phyloP scores from a whole-genome alignment of 75 land plant genomes.

The Pinus albicaulis region DNA sequence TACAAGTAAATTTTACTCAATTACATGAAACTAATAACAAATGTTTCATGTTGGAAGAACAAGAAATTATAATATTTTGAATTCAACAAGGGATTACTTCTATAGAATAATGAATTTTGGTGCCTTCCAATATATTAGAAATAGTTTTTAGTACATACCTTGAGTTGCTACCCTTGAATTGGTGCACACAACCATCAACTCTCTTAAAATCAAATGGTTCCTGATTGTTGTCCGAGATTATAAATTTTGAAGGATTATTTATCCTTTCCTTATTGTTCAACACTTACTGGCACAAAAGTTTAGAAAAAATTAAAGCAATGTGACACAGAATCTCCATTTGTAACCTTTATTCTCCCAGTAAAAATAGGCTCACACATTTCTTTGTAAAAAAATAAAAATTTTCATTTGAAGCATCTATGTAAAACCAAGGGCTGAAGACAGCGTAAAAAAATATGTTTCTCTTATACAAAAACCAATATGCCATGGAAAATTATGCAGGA shows the following conservation, averaged over 20 bases:
- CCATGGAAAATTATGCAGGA: background rate
- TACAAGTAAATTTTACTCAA: background rate
- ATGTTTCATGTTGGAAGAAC: background rate
- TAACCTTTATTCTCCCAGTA: background rate
- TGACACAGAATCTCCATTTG: background rate
- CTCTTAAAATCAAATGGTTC: constrained; percentile 52
- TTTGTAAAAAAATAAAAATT: background rate
- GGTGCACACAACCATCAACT: constrained; percentile 71
- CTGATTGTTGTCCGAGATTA: constrained; percentile 23
- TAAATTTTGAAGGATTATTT: background rate
- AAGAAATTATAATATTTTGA: background rate
- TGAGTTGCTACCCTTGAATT: constrained; percentile 73
- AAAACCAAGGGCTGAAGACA: background rate
- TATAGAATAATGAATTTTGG: background rate
- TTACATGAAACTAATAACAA: background rate
- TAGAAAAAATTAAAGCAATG: background rate
- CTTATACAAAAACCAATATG: background rate
- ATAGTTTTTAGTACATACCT: constrained; percentile 19
- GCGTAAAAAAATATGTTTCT: background rate
- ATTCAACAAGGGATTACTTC: background rate
- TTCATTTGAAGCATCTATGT: background rate
- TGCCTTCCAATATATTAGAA: background rate
- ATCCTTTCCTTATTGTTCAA: background rate
- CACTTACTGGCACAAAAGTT: background rate
- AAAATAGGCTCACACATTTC: background rate